Conservation (phyloP, 768 basidiomycete genomes). For the Cystobasidium tubakii region DNA sequence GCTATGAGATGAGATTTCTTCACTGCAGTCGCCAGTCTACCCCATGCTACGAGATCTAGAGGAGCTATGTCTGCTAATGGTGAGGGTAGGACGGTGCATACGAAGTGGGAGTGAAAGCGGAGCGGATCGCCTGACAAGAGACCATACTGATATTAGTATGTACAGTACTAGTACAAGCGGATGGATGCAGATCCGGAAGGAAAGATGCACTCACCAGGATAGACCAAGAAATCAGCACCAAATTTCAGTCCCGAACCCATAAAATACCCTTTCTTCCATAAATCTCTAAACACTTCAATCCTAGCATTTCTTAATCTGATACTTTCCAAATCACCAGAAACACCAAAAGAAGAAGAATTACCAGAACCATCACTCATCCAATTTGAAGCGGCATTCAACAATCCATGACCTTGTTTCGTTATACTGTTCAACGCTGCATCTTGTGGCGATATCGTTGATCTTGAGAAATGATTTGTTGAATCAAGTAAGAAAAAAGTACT, state of each 20-base stretch:
- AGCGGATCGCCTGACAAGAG: conserved; percentile 70
- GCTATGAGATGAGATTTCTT: conserved; percentile 93
- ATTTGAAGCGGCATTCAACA: conserved; percentile 25
- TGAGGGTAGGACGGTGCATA: conserved; percentile 70
- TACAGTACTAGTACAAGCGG: not conserved
- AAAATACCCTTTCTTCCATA: conserved; percentile 78
- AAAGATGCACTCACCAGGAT: conserved; percentile 65
- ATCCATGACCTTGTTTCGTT: not conserved
- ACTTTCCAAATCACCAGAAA: conserved; percentile 20
- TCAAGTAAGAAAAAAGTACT: not conserved
- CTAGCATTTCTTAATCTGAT: conserved; percentile 59
- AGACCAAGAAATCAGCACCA: conserved; percentile 91
- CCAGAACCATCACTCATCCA: conserved; percentile 2
- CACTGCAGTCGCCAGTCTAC: conserved; percentile 88
- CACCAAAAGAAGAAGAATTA: not conserved
- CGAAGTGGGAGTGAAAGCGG: conserved; percentile 94
- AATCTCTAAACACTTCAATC: conserved; percentile 69
- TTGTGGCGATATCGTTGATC: not conserved
- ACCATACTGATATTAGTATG: too few relatives aligned
- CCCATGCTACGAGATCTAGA: conserved; percentile 93
- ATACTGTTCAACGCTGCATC: not conserved
- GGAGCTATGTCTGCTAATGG: conserved; percentile 62
- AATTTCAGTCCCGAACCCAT: conserved; percentile 89
- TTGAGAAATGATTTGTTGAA: not conserved
- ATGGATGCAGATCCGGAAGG: not conserved